Percentiles rank a stretch among this genome's conserved stretches.
phyloP scores from a whole-genome alignment of 2,329 filamentous ascomycete species.

The Aspergillus fructus region DNA sequence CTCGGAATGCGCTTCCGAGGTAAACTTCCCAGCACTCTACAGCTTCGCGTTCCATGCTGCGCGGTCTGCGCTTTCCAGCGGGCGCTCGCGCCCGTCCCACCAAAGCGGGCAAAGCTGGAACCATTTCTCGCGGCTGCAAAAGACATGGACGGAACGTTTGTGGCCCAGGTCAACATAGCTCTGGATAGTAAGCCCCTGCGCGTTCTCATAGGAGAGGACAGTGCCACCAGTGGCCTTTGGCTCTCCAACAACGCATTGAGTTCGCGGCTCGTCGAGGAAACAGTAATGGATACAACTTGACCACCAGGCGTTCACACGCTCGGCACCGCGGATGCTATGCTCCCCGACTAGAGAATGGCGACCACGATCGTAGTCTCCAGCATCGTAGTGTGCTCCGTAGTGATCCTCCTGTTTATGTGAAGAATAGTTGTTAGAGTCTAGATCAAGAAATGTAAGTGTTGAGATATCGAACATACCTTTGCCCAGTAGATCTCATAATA shows the following conservation, averaged over 20 bases:
- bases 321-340: slow-evolving; percentile 53
- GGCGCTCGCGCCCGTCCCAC: slow-evolving; percentile 49
- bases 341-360: slow-evolving; percentile 62
- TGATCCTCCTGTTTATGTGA: slow-evolving; percentile 53
- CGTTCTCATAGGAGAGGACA: slow-evolving; percentile 71
- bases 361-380: slow-evolving; percentile 58
- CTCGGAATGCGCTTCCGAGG: neutral
- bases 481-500: slow-evolving; percentile 84
- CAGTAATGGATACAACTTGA: slow-evolving; percentile 59
- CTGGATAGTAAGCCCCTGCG: slow-evolving; percentile 70
- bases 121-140: slow-evolving; percentile 65
- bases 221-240: slow-evolving; percentile 69
- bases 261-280: slow-evolving; percentile 60
- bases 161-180: slow-evolving; percentile 72
- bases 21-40: slow-evolving; percentile 20
- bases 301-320: slow-evolving; percentile 60
- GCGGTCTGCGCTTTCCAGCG: slow-evolving; percentile 46
- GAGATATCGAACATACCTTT: slow-evolving; percentile 46
- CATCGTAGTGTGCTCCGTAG: slow-evolving; percentile 58
- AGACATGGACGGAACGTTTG: slow-evolving; percentile 68
- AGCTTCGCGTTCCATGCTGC: slow-evolving; percentile 50
- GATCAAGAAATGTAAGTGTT: too few species aligned
- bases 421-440: neutral
- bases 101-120: slow-evolving; percentile 59
- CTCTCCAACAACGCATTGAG: slow-evolving; percentile 58